phyloP scores from a whole-genome alignment of 352 stramenopile genomes.

The Globisporangium spinosum region DNA sequence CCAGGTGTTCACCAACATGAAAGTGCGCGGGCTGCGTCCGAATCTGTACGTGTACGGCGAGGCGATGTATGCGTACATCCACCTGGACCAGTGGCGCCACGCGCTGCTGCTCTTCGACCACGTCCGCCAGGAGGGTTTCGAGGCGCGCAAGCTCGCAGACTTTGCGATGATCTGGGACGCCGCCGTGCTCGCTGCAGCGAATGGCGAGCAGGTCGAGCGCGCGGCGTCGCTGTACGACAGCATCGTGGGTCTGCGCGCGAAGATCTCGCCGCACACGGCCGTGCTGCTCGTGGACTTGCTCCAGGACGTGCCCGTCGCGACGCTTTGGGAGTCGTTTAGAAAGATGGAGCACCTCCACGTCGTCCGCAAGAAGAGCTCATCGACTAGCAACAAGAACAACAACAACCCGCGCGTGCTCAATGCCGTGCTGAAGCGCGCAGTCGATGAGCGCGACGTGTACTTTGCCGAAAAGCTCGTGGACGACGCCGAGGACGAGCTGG shows the following conservation, averaged over 20 bases:
- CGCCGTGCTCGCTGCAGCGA: constrained; percentile 45
- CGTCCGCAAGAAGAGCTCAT: constrained; percentile 24
- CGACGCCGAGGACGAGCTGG: constrained; percentile 33
- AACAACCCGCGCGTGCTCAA: constrained; percentile 48
- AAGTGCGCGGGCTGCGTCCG: constrained; percentile 56
- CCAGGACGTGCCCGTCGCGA: constrained; percentile 34
- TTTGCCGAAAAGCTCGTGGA: constrained; percentile 55
- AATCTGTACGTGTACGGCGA: constrained; percentile 72
- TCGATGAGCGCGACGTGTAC: constrained; percentile 43
- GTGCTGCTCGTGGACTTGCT: constrained; percentile 46
- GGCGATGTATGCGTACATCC: constrained; percentile 66
- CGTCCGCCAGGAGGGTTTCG: constrained; percentile 48
- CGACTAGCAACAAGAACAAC: constrained; percentile 19
- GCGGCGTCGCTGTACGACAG: constrained; percentile 40
- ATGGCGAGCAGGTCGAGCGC: constrained; percentile 43
- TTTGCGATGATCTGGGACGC: constrained; percentile 66
- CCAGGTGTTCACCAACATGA: constrained; percentile 67
- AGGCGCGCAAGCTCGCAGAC: constrained; percentile 26
- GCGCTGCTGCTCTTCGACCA: constrained; percentile 75
- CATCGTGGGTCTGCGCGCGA: constrained; percentile 34
- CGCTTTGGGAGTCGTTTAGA: constrained; percentile 56
- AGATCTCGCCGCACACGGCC: constrained; percentile 44
- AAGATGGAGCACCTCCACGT: constrained; percentile 44
- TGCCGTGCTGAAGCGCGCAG: constrained; percentile 50
- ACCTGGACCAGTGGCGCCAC: constrained; percentile 58